Percentiles rank a stretch among this genome's conserved stretches.
These are phyloP conservation scores for Fomitopsis betulina DNA, from an alignment of 1,284 basidiomycete species.

Conservation along the genomic window DNA sequence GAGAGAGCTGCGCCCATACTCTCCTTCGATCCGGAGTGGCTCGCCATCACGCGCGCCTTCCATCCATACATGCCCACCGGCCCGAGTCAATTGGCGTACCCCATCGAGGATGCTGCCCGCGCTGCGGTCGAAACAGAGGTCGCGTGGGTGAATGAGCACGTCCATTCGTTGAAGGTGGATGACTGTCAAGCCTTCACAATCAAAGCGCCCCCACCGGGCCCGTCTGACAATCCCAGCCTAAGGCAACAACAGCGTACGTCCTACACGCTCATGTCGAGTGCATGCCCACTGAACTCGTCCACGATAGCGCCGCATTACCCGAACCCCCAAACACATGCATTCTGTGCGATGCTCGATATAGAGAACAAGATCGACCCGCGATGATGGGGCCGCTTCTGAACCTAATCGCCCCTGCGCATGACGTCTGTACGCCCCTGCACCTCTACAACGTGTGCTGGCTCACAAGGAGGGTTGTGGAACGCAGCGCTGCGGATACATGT, in stretches of 20 bases:
- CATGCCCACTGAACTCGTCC: no score
- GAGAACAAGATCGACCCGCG: slow-evolving; percentile 71
- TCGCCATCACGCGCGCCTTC: slow-evolving; percentile 87
- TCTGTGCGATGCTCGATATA: slow-evolving; percentile 77
- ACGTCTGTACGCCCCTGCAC: neutral
- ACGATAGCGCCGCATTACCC: slow-evolving; percentile 71
- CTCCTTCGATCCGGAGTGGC: slow-evolving; percentile 86
- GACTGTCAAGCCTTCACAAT: slow-evolving; percentile 68
- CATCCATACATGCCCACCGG: slow-evolving; percentile 70
- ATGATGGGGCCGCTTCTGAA: neutral
- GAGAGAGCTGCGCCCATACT: slow-evolving; percentile 24
- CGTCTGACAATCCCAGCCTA: slow-evolving; percentile 12
- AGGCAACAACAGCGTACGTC: slow-evolving; percentile 33
- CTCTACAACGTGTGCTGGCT: neutral
- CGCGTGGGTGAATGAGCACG: slow-evolving; percentile 61
- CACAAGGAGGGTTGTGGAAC: neutral
- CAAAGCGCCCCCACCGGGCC: neutral
- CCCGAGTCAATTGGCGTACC: slow-evolving; percentile 50
- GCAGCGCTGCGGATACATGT: neutral
- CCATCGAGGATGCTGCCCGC: slow-evolving; percentile 52
- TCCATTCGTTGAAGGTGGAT: slow-evolving; percentile 38
- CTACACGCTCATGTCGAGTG: no score
- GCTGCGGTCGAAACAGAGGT: slow-evolving; percentile 58
- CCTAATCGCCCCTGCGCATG: neutral
- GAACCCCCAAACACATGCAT: slow-evolving; percentile 89